Conservation (phyloP, 495 filamentous ascomycete genomes). For the Penicillium longicatenatum region DNA sequence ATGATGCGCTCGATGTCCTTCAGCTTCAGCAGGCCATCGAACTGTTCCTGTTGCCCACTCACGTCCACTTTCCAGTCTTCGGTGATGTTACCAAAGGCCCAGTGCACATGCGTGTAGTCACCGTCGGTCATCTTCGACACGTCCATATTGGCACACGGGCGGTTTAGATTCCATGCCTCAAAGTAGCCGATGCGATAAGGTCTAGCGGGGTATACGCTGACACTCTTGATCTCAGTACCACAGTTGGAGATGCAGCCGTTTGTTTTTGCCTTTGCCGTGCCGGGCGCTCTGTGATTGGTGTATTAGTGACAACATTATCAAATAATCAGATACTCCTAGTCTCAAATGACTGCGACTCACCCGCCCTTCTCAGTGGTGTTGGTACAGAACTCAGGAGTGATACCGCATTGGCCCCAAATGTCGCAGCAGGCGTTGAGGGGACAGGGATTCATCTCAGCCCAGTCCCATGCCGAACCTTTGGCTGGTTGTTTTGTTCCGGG, state of each 20-base stretch:
- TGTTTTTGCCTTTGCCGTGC: constrained; percentile 30
- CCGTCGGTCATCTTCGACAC: no score
- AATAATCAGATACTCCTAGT: no score
- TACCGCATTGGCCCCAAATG: constrained; percentile 25
- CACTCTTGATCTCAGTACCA: constrained; percentile 38
- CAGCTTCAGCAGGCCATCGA: background rate
- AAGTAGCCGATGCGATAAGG: constrained; percentile 19
- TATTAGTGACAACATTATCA: no score
- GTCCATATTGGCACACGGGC: constrained; percentile 12
- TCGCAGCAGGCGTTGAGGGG: constrained; percentile 35
- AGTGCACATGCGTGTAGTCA: constrained; percentile 19
- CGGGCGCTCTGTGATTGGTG: constrained; percentile 39
- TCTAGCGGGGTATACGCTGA: background rate
- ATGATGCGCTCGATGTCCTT: constrained; percentile 37
- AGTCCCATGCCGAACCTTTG: no score
- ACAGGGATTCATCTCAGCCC: constrained; percentile 15
- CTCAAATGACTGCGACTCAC: no score
- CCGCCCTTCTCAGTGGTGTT: no score
- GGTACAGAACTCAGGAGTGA: constrained; percentile 17
- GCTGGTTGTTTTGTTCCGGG: no score
- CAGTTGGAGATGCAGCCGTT: constrained; percentile 51
- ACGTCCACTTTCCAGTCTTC: constrained; percentile 1
- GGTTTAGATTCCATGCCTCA: constrained; percentile 14
- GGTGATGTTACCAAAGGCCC: constrained; percentile 11
- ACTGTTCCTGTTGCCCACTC: background rate